phyloP scores from a whole-genome alignment of 306 rosid genomes.

The Sphenostylis stenocarpa region DNA sequence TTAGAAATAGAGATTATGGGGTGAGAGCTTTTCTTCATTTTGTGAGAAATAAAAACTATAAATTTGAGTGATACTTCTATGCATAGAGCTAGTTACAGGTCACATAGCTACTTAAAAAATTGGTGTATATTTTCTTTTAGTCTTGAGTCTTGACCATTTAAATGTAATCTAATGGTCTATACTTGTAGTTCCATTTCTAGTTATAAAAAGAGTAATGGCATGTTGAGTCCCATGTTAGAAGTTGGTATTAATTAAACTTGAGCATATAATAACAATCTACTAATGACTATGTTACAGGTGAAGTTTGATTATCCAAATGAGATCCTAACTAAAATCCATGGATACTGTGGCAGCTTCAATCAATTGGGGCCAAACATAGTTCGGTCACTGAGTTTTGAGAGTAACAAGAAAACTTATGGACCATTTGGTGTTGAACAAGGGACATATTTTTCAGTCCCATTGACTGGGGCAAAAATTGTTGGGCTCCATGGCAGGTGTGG shows the following conservation, averaged over 20 bases:
- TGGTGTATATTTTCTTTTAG: not conserved
- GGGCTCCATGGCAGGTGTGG: slow-evolving; percentile 83
- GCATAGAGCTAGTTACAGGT: not conserved
- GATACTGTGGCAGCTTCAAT: slow-evolving; percentile 58
- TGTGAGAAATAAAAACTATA: not conserved
- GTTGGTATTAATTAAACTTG: slow-evolving; percentile 3
- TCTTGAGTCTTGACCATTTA: not conserved
- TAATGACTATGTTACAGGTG: slow-evolving; percentile 45
- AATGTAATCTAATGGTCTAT: not conserved
- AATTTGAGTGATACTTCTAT: not conserved
- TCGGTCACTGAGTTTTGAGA: slow-evolving; percentile 61
- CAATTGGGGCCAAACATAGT: slow-evolving; percentile 46
- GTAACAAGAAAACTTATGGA: slow-evolving; percentile 62
- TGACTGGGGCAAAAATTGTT: slow-evolving; percentile 65
- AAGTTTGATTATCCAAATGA: slow-evolving; percentile 70
- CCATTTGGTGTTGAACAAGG: slow-evolving; percentile 71
- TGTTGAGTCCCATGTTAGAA: not conserved
- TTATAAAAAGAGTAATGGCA: not conserved
- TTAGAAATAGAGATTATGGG: not conserved
- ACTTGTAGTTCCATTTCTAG: not conserved
- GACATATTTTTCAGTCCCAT: slow-evolving; percentile 60
- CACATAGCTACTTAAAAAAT: not conserved
- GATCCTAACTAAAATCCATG: slow-evolving; percentile 61
- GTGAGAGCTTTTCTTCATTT: not conserved
- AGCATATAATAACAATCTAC: slow-evolving; percentile 1